Conservation (phyloP, 805 yeast species). For the Candida fluviatilis region DNA sequence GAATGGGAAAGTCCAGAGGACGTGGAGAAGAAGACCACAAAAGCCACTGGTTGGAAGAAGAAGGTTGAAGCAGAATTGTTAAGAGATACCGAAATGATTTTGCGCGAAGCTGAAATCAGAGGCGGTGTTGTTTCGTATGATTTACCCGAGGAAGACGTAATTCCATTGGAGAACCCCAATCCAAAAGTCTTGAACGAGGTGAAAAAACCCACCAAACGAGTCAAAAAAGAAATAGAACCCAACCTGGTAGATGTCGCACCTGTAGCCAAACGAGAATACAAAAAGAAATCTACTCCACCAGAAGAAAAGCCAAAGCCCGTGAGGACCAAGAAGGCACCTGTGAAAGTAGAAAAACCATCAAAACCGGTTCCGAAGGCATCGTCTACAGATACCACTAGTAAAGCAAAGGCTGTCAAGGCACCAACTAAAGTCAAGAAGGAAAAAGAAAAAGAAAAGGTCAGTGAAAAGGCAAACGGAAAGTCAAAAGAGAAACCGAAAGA, state of each 20-base stretch:
- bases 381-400: not conserved
- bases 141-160: not conserved
- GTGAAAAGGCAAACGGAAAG: constrained; percentile 54
- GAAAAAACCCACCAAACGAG: not conserved
- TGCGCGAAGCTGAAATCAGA: constrained; percentile 42
- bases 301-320: not conserved
- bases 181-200: not conserved
- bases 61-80: constrained; percentile 64
- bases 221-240: not conserved
- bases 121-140: constrained; percentile 22
- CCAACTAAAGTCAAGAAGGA: constrained; percentile 4
- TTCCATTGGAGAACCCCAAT: not conserved
- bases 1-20: constrained; percentile 80
- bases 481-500: constrained; percentile 23
- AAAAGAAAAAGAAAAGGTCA: constrained; percentile 3
- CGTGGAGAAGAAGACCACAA: constrained; percentile 46
- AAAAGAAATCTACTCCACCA: not conserved
- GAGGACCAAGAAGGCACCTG: not conserved
- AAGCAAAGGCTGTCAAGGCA: constrained; percentile 4
- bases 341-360: constrained; percentile 1
- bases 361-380: not conserved
- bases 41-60: constrained; percentile 51
- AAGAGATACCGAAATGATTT: constrained; percentile 55
- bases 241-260: not conserved
- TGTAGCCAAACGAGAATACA: not conserved